Conservation (phyloP, 768 basidiomycete species). For the Clitopilus hobsonii region DNA sequence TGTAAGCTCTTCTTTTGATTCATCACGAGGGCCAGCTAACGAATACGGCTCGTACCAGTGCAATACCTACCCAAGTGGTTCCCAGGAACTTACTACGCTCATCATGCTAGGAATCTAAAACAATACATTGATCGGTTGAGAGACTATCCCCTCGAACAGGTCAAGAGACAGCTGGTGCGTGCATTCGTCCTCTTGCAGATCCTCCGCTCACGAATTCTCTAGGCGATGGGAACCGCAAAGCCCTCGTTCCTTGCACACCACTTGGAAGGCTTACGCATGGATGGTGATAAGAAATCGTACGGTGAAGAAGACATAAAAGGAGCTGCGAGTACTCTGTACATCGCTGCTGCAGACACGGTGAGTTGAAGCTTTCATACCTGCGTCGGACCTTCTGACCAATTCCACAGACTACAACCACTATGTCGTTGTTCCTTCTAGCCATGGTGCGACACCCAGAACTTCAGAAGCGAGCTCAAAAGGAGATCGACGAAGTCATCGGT, state of each 20-base stretch:
- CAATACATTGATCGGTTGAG: conserved; percentile 23
- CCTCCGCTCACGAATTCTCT: neutral
- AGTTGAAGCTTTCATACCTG: neutral
- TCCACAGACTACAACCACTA: conserved; percentile 9
- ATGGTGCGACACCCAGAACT: conserved; percentile 12
- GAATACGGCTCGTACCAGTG: conserved; percentile 19
- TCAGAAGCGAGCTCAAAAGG: conserved; percentile 13
- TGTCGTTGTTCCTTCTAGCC: conserved; percentile 13
- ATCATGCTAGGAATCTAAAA: conserved; percentile 25
- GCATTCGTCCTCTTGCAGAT: no score
- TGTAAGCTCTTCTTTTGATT: conserved; percentile 6
- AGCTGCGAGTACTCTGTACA: conserved; percentile 25
- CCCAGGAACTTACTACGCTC: conserved; percentile 32
- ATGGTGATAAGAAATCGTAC: conserved; percentile 2
- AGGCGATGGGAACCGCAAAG: conserved; percentile 12
- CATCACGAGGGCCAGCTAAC: no score
- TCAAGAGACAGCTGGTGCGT: conserved; percentile 21
- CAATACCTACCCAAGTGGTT: conserved; percentile 35
- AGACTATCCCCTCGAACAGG: conserved; percentile 26
- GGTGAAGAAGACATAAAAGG: conserved; percentile 16
- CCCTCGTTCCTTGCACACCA: conserved; percentile 11
- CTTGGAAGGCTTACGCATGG: conserved; percentile 3
- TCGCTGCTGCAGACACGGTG: conserved; percentile 24
- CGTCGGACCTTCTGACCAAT: neutral
- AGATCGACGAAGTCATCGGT: conserved; percentile 13